Percentiles rank a stretch among this genome's conserved stretches.
Evolutionary conservation across 805 yeast genomes (phyloP).

Genomic region (Naumovozyma castellii): DNA sequence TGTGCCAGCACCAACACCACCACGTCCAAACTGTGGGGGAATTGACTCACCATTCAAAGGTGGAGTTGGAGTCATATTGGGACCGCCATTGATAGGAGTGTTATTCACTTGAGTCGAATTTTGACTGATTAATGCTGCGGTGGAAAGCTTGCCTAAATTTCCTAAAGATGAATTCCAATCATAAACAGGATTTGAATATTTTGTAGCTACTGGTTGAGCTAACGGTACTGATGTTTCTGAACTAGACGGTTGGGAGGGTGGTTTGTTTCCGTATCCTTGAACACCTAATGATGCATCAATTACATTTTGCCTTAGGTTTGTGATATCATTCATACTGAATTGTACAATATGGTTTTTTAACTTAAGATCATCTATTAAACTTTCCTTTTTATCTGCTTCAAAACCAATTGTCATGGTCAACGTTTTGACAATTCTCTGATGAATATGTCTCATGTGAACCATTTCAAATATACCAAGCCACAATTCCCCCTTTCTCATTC

Average conservation of each 20-base stretch:
- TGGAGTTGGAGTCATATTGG: neutral
- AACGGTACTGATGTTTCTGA: neutral
- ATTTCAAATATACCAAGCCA: slow-evolving; percentile 16
- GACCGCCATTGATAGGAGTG: neutral
- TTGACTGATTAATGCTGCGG: neutral
- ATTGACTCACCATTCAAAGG: neutral
- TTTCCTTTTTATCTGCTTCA: slow-evolving; percentile 15
- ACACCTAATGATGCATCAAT: neutral
- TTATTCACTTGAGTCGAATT: neutral
- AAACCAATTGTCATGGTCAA: slow-evolving; percentile 21
- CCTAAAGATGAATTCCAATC: neutral
- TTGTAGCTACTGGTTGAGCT: neutral
- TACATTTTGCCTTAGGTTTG: slow-evolving; percentile 5
- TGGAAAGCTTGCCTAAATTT: neutral
- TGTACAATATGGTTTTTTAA: slow-evolving; percentile 12
- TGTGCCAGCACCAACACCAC: neutral
- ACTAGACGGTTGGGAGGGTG: neutral
- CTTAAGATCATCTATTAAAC: slow-evolving; percentile 14
- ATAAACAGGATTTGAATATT: neutral
- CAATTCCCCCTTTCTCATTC: slow-evolving; percentile 24
- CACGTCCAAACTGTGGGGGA: neutral
- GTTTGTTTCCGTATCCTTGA: neutral
- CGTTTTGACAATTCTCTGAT: slow-evolving; percentile 17
- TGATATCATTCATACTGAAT: slow-evolving; percentile 7
- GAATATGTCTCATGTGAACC: slow-evolving; percentile 12